phyloP scores from a whole-genome alignment of 176 grass and related monocot species.

The Triticum urartu region DNA sequence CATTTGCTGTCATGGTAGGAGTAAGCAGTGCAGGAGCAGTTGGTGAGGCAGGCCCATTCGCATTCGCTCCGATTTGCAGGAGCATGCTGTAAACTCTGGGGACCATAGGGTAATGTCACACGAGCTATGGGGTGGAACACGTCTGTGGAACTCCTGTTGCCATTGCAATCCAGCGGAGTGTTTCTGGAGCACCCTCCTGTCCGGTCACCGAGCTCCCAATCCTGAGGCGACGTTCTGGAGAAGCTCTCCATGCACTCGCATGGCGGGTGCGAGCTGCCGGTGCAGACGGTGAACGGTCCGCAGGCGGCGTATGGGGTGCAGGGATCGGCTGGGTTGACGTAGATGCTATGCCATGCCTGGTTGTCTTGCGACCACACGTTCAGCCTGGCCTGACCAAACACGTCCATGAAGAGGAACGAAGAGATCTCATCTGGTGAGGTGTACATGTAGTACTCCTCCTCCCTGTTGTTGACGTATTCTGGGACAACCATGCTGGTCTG shows the following conservation, averaged over 20 bases:
- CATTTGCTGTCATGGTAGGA: not conserved
- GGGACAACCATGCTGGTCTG: not conserved
- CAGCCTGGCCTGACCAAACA: constrained; percentile 20
- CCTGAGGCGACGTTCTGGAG: not conserved
- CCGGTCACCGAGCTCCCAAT: constrained; percentile 32
- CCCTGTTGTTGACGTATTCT: constrained; percentile 4
- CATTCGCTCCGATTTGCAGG: constrained; percentile 26
- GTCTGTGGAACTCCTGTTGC: constrained; percentile 25
- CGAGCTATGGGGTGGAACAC: constrained; percentile 32
- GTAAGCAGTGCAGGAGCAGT: constrained; percentile 25
- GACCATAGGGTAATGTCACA: constrained; percentile 22
- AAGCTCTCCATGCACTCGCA: constrained; percentile 35
- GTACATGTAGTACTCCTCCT: constrained; percentile 31
- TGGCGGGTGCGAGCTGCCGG: not conserved
- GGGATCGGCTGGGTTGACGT: constrained; percentile 1
- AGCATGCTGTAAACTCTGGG: not conserved
- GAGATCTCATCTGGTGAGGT: not conserved
- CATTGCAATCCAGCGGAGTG: constrained; percentile 25
- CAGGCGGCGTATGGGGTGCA: constrained; percentile 34
- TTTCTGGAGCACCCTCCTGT: constrained; percentile 38
- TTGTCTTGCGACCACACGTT: constrained; percentile 6
- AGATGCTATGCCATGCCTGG: constrained; percentile 20
- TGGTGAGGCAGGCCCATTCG: constrained; percentile 29
- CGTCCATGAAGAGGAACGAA: constrained; percentile 9
- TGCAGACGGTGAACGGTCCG: constrained; percentile 42